phyloP scores from a whole-genome alignment of 441 rosid genomes.

The Syzygium syzygioides region DNA sequence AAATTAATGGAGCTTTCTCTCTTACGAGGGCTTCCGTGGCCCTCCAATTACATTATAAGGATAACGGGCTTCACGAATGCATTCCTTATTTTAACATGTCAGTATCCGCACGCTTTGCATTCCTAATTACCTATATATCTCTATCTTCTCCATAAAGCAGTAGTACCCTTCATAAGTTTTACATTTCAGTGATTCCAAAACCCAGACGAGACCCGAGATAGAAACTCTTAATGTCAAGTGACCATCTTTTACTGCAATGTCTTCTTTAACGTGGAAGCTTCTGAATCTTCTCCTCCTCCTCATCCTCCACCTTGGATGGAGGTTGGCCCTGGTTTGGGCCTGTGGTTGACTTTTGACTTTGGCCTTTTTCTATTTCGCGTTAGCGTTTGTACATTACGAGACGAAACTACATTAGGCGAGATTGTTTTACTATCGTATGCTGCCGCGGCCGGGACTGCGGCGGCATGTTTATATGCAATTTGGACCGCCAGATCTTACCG shows the following conservation, averaged over 20 bases:
- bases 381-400: background rate
- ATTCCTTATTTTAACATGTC: too few species aligned
- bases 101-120: too few species aligned
- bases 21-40: too few species aligned
- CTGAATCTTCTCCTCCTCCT: background rate
- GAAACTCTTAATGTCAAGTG: too few species aligned
- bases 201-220: too few species aligned
- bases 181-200: too few species aligned
- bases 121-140: too few species aligned
- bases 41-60: accelerated
- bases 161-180: too few species aligned
- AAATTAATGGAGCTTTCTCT: too few species aligned
- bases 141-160: too few species aligned
- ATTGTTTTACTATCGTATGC: background rate
- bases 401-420: background rate
- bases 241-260: background rate
- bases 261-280: background rate
- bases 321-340: background rate
- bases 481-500: background rate
- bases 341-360: background rate
- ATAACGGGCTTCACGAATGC: too few species aligned
- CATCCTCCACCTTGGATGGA: background rate
- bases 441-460: background rate
- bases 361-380: background rate
- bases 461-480: background rate